phyloP scores from a whole-genome alignment of 768 basidiomycete species.

The Clitopilus passeckerianus region DNA sequence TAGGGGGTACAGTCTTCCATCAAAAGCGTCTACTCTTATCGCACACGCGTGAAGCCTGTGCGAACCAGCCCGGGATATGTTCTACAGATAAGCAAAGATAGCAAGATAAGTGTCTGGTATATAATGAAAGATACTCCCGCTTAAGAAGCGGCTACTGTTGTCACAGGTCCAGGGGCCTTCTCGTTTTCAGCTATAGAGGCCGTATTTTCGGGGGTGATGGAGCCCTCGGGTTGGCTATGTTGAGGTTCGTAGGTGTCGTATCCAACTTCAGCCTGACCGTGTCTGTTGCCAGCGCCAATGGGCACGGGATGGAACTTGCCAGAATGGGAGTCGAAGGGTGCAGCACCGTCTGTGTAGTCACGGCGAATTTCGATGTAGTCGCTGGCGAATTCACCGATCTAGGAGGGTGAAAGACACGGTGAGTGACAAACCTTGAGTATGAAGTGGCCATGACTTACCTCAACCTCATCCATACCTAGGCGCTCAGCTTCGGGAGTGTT shows the following conservation, averaged over 20 bases:
- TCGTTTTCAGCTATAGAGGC: not conserved
- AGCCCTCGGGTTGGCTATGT: not conserved
- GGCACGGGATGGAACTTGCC: slow-evolving; percentile 16
- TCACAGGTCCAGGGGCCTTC: not conserved
- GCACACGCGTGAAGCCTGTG: not conserved
- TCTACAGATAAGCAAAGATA: slow-evolving; percentile 1
- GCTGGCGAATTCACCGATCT: slow-evolving; percentile 68
- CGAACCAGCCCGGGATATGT: not conserved
- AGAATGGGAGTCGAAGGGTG: slow-evolving; percentile 27
- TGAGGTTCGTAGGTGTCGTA: slow-evolving; percentile 8
- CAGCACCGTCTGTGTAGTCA: slow-evolving; percentile 54
- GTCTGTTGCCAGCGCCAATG: slow-evolving; percentile 32
- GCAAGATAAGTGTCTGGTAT: not conserved
- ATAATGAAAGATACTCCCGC: not conserved
- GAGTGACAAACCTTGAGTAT: not conserved
- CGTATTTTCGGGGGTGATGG: not conserved
- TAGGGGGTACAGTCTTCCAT: not conserved
- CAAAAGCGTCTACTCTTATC: not conserved
- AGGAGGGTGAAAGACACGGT: not conserved
- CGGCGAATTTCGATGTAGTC: slow-evolving; percentile 70
- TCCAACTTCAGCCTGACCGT: slow-evolving; percentile 32
- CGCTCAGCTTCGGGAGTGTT: slow-evolving; percentile 52
- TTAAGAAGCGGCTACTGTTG: not conserved
- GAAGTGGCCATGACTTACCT: slow-evolving; percentile 35
- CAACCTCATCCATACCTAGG: slow-evolving; percentile 66